Conservation (phyloP, 1,139 yeast genomes). For the Geotrichum macrosporum region DNA sequence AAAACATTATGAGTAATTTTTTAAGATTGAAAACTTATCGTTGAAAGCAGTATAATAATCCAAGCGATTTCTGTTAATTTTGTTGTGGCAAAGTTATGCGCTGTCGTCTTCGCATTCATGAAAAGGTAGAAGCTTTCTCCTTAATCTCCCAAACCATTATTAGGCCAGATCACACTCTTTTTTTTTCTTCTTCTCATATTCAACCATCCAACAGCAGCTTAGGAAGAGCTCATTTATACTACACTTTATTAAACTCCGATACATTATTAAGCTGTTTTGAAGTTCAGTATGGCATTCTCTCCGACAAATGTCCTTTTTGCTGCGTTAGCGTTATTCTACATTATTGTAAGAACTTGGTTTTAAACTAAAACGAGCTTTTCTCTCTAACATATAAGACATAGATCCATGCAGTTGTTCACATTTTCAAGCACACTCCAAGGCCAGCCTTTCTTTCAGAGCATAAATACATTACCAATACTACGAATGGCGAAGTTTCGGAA, state of each 20-base stretch:
- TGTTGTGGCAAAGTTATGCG: too few species aligned
- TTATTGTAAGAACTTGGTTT: conserved; percentile 8
- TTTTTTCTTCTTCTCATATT: background rate
- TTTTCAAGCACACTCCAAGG: conserved; percentile 64
- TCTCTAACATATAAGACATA: conserved; percentile 1
- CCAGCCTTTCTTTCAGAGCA: conserved; percentile 50
- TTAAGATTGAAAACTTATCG: too few species aligned
- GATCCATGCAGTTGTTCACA: conserved; percentile 44
- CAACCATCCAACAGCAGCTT: too few species aligned
- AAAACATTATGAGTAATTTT: too few species aligned
- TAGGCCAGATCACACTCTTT: conserved; percentile 6
- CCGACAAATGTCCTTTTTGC: conserved; percentile 4
- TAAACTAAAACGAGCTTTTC: background rate
- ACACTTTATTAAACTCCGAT: background rate
- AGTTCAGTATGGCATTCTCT: background rate
- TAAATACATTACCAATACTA: conserved; percentile 43
- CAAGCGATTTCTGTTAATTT: too few species aligned
- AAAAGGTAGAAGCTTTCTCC: background rate
- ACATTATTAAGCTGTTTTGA: background rate
- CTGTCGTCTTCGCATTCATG: conserved; percentile 5
- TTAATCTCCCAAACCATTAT: background rate
- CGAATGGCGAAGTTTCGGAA: conserved; percentile 31
- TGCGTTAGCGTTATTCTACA: conserved; percentile 1
- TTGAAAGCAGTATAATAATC: too few species aligned
- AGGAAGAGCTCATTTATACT: too few species aligned